Base-by-base conservation (phyloP, 352 stramenopile genomes). In the Pythium coloratum region DNA sequence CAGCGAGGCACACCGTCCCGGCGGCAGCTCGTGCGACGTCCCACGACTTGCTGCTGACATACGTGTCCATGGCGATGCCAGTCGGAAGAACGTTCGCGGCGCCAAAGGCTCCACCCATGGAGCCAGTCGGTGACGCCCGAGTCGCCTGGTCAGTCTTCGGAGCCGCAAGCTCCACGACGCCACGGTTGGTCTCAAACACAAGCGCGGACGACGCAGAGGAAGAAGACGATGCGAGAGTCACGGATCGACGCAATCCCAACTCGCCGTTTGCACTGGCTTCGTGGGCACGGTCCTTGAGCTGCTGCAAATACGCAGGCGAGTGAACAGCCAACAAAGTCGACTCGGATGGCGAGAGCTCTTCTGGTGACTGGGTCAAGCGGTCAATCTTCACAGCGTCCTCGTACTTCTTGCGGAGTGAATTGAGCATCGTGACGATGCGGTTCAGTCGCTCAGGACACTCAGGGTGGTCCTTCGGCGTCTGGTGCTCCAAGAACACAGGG, bases 1-100 rank as follows among this genome's bases (percentile, higher is more conserved):
- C 84, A 9, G 82, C 88, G 33, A 92, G 73, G 55, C 86, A 95
- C 13, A 94, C 87, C 0, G 85, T 92, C 4, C 88, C 88, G 3
- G 86, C 88, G 47, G 88, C 88, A 6, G 84, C 85, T 49, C 85
- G 81, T 36, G 88, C 88, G 13, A 93, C 88, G 49, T 94, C 84
- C 82, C 86, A 94, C 4, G 88, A 96, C 62, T 89, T 90, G 62
- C 78, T 85, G 73, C 85, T 94, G 38, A 96, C 86, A 62, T 91
- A 94, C 18, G 88, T 96, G 63, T 96, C 88, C 77, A 94, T 80
- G 20, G 77, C 80, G 9, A 92, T 73, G 9, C 77, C 80, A 60
- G 84, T 86, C 49, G 88, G 80, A 69, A 90, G 72, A 26, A 89
- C 59, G 65, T 74, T 90, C 18, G 83, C 79, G 20, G 84, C 84